phyloP scores from a whole-genome alignment of 305 asterid genomes.

The Coffea humblotiana region DNA sequence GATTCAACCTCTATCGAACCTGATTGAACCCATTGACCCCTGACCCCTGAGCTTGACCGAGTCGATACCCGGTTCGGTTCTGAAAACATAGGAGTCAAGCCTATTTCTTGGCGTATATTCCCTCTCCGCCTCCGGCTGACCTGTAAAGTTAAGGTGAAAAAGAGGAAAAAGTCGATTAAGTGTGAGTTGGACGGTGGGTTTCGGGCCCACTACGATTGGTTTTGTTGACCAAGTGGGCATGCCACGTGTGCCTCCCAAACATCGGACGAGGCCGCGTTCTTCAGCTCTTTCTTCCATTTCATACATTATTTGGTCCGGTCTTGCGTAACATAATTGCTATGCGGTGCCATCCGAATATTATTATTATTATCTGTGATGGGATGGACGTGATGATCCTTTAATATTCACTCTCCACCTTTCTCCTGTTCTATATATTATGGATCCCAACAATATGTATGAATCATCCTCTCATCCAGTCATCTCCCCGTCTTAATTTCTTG shows the following conservation, averaged over 20 bases:
- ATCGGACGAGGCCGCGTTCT: background rate
- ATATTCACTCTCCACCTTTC: background rate
- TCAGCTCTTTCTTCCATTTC: too few species aligned
- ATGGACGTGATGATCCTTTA: background rate
- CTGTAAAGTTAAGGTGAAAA: background rate
- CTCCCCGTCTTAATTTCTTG: background rate
- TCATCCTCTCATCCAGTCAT: too few species aligned
- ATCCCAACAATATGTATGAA: too few species aligned
- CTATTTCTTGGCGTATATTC: slow-evolving; percentile 5
- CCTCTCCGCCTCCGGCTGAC: background rate
- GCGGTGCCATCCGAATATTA: too few species aligned
- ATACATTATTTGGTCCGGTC: background rate
- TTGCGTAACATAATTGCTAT: background rate
- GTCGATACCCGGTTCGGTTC: too few species aligned
- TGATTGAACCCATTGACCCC: too few species aligned
- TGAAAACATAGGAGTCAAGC: too few species aligned
- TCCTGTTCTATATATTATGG: too few species aligned
- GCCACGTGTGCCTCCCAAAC: background rate
- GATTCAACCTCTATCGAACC: too few species aligned
- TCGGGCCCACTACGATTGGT: slow-evolving; percentile 5
- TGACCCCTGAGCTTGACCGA: too few species aligned
- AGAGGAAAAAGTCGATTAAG: background rate
- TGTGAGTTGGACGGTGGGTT: slow-evolving; percentile 22
- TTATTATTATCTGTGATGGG: too few species aligned
- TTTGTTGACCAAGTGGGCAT: slow-evolving; percentile 2